Base-by-base conservation (phyloP, 2,329 filamentous ascomycete genomes). In the Colletotrichum tropicicola region DNA sequence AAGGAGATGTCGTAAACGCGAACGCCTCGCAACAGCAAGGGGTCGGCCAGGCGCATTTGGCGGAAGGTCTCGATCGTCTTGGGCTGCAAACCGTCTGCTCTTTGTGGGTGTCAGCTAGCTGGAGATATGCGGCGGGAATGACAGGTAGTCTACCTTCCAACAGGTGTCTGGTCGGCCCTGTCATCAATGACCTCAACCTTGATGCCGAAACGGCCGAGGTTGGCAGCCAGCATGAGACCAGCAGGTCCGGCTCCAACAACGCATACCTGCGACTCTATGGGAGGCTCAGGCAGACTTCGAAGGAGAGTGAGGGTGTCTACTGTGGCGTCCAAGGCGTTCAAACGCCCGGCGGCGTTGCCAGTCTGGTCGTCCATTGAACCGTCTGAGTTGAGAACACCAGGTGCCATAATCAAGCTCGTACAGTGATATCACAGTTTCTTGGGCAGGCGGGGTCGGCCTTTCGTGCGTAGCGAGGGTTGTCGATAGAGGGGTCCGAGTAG, bases 1-100 rank as follows among this genome's bases (percentile, higher is more conserved):
- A 92, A 92, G 44, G 88, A 84, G 65, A 93, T 93, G 72, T 93
- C 91, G 75, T 91, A 92, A 45, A 93, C 87, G 47, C 86, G 87
- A 52, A 90, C 90, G 28, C 89, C 91, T 70, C 89, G 85, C 67
- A 87, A 86, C 43, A 93, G 76, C 28, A 93, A 76, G 2, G 86
- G 80, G 68, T 92, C 90, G n/a, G 87, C 89, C n/a, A 93, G 78
- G 32, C 90, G 83, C 81, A 93, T 88, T 77, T 92, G 91, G 67
- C 87, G 86, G 70, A 93, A 86, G 0, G 91, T 93, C 79, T 93
- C 91, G 70, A 94, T 92, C 1, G 90, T 91, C 78, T 93, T 93
- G 45, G 91, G 91, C 72, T 93, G 91, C 55, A 93, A 80, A 41
- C 91, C 91, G 74, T 93, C 91, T 67, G 90, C 90, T 74, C 83